These are phyloP conservation scores for Hanseniaspora meyeri DNA, from an alignment of 805 yeast species.

Conservation along the genomic window DNA sequence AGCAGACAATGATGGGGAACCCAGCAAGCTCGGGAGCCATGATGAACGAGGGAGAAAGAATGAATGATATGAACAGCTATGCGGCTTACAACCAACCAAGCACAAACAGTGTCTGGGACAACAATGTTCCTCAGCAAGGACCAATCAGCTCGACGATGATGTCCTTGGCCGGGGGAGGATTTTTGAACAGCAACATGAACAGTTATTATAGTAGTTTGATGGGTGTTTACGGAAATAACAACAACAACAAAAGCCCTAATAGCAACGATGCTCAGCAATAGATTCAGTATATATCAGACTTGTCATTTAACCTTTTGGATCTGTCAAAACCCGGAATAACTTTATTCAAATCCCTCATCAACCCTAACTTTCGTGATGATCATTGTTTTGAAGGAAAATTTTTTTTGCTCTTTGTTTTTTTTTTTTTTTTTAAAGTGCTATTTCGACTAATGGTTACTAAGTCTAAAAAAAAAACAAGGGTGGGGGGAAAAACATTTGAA, in stretches of 20 bases:
- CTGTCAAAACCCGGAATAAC: no score
- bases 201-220: slow-evolving; percentile 1
- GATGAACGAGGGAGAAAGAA: neutral
- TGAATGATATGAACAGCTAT: neutral
- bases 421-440: neutral
- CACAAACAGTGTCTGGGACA: neutral
- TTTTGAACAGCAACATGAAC: neutral
- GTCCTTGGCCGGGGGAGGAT: neutral
- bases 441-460: no score
- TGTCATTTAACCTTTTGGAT: no score
- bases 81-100: neutral
- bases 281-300: no score
- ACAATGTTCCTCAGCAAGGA: neutral
- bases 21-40: neutral
- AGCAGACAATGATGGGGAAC: neutral
- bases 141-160: slow-evolving; percentile 3
- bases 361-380: no score
- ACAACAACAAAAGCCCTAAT: neutral
- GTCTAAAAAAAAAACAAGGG: no score
- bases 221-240: slow-evolving; percentile 5
- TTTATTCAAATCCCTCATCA: no score
- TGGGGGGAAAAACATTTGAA: neutral
- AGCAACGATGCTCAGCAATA: no score
- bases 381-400: neutral
- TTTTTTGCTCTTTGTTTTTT: no score